These are phyloP conservation scores for Cytospora piceicola DNA, from an alignment of 2,329 filamentous ascomycete genomes.

Conservation along the genomic window DNA sequence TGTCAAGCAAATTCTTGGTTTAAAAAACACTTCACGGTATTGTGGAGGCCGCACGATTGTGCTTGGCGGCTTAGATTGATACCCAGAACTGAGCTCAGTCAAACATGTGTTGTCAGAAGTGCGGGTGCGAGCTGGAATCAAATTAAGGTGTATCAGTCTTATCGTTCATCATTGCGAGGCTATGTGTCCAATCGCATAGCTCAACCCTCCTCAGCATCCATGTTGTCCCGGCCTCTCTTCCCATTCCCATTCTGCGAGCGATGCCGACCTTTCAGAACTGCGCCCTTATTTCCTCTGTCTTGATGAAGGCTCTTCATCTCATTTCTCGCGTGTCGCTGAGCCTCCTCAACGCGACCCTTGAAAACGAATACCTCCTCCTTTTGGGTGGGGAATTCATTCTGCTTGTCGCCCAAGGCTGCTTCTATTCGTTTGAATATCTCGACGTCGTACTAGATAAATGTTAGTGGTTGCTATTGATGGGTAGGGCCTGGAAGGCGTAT, in stretches of 20 bases:
- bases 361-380: constrained; percentile 89
- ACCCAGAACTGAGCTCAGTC: too few relatives aligned
- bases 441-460: constrained; percentile 55
- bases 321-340: constrained; percentile 75
- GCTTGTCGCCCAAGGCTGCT: constrained; percentile 76
- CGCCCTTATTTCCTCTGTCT: constrained; percentile 61
- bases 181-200: background rate
- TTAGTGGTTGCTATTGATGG: background rate
- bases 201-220: constrained; percentile 77
- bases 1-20: background rate
- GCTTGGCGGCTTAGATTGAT: background rate
- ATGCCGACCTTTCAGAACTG: constrained; percentile 50
- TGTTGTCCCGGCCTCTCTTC: constrained; percentile 57
- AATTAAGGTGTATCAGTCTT: background rate
- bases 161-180: background rate
- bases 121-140: background rate
- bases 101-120: background rate
- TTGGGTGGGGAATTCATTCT: constrained; percentile 68
- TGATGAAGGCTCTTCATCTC: constrained; percentile 77
- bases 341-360: constrained; percentile 76
- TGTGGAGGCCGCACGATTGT: background rate
- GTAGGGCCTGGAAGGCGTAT: background rate
- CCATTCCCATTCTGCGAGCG: constrained; percentile 50
- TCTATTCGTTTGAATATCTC: constrained; percentile 84
- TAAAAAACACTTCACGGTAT: background rate